Percentiles rank a stretch among this genome's conserved stretches.
These are phyloP conservation scores for Mortierella antarctica DNA, from an alignment of 192 early-diverging fungal species.

Conservation along the genomic window DNA sequence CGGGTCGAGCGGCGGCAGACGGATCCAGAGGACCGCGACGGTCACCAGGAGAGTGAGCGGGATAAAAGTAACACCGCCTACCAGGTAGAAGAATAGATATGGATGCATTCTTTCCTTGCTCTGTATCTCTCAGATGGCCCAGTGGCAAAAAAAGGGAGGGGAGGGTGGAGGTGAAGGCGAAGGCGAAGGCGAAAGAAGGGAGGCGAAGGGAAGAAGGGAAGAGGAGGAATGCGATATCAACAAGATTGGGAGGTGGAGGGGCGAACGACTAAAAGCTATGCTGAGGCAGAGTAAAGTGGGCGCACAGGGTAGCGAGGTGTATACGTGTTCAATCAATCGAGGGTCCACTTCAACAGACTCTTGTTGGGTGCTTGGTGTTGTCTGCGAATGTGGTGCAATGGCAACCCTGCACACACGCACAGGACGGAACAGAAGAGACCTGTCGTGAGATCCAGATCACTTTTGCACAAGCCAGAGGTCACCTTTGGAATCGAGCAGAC, in stretches of 20 bases:
- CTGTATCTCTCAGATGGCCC: not conserved
- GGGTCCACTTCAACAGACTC: no score
- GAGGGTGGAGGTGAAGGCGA: not conserved
- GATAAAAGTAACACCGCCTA: constrained; percentile 59
- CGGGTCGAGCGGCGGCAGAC: constrained; percentile 28
- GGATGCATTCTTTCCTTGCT: constrained; percentile 38
- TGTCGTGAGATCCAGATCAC: no score
- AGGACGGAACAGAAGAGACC: no score
- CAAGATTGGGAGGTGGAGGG: not conserved
- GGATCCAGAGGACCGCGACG: constrained; percentile 34
- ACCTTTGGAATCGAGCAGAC: no score
- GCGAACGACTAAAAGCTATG: not conserved
- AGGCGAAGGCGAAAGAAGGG: not conserved
- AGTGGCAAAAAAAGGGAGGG: not conserved
- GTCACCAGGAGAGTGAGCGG: constrained; percentile 39
- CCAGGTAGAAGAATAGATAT: constrained; percentile 52
- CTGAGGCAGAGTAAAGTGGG: not conserved
- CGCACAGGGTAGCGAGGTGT: not conserved
- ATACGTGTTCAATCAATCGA: not conserved
- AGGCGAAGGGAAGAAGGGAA: not conserved
- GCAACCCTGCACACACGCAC: no score
- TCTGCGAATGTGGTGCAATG: no score
- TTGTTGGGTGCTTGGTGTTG: no score
- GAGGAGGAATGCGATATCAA: constrained; percentile 5
- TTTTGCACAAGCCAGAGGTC: no score